Evolutionary conservation across 163 green algal species (phyloP).

Genomic region (Volvox carteri): DNA sequence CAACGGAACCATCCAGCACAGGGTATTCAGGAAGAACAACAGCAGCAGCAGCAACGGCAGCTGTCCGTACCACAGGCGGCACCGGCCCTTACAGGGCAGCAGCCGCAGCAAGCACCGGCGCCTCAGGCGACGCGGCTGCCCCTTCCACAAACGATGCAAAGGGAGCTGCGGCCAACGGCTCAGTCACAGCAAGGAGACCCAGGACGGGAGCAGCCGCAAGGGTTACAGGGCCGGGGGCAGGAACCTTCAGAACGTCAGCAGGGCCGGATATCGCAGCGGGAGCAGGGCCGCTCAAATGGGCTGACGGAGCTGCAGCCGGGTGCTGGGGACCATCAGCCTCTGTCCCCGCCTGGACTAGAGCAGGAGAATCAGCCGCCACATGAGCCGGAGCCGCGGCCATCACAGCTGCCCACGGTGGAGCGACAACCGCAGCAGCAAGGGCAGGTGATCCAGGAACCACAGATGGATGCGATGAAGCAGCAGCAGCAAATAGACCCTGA

Average conservation of each 20-base stretch:
- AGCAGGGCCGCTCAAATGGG: background rate
- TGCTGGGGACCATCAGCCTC: no score
- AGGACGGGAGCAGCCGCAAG: background rate
- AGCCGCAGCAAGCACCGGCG: background rate
- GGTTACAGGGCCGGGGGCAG: background rate
- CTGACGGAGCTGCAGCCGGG: no score
- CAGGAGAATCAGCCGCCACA: background rate
- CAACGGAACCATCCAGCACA: no score
- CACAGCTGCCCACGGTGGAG: background rate
- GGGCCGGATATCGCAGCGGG: background rate
- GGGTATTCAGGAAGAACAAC: no score
- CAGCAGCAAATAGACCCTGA: background rate
- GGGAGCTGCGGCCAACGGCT: background rate
- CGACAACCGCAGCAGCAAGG: background rate
- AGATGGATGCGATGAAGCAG: background rate
- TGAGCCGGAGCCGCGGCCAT: background rate
- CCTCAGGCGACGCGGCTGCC: background rate
- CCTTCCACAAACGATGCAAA: background rate
- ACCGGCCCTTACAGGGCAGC: background rate
- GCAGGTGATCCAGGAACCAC: background rate
- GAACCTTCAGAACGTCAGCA: background rate
- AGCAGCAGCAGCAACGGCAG: slow-evolving; percentile 7
- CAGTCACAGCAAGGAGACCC: background rate
- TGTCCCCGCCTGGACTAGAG: no score
- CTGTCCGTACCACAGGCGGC: background rate